Conservation (phyloP, 192 early-diverging fungal species). For the Coemansia sp. region DNA sequence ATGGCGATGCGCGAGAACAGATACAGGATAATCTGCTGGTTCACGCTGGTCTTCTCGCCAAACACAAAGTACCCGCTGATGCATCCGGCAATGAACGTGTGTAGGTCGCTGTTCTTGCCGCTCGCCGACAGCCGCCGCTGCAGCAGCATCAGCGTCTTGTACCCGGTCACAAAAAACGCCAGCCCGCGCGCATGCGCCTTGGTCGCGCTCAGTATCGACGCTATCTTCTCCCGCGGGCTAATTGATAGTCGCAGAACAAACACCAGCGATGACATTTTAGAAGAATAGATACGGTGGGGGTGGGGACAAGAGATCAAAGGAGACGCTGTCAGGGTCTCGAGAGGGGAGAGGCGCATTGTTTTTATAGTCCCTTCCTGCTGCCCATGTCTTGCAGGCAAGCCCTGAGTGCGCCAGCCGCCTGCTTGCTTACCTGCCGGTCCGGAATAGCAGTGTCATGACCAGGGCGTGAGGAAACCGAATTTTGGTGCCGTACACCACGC, state of each 20-base stretch:
- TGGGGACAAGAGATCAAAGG: too few relatives aligned
- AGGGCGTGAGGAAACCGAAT: slow-evolving; percentile 95
- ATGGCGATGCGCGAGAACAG: slow-evolving; percentile 88
- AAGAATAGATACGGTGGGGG: too few relatives aligned
- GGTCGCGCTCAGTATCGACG: slow-evolving; percentile 78
- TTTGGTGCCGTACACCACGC: slow-evolving; percentile 94
- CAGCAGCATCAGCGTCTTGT: slow-evolving; percentile 84
- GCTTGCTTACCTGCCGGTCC: slow-evolving; percentile 65
- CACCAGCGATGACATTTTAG: background rate
- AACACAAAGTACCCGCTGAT: slow-evolving; percentile 92
- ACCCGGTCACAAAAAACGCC: slow-evolving; percentile 88
- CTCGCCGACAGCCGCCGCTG: slow-evolving; percentile 63
- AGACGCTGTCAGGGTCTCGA: too few relatives aligned
- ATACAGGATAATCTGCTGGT: slow-evolving; percentile 95
- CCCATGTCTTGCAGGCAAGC: too few relatives aligned
- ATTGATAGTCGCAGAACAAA: background rate
- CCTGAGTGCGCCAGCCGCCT: background rate
- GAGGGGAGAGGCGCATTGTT: too few relatives aligned
- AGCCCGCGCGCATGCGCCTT: slow-evolving; percentile 85
- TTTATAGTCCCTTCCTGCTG: too few relatives aligned
- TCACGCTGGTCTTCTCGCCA: slow-evolving; percentile 91
- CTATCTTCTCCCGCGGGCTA: slow-evolving; percentile 74
- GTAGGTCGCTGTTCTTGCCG: slow-evolving; percentile 67
- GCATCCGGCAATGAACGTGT: slow-evolving; percentile 87
- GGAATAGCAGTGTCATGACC: slow-evolving; percentile 94